Conservation (phyloP, 2,329 filamentous ascomycete species). For the Ceratocystis smalleyi region DNA sequence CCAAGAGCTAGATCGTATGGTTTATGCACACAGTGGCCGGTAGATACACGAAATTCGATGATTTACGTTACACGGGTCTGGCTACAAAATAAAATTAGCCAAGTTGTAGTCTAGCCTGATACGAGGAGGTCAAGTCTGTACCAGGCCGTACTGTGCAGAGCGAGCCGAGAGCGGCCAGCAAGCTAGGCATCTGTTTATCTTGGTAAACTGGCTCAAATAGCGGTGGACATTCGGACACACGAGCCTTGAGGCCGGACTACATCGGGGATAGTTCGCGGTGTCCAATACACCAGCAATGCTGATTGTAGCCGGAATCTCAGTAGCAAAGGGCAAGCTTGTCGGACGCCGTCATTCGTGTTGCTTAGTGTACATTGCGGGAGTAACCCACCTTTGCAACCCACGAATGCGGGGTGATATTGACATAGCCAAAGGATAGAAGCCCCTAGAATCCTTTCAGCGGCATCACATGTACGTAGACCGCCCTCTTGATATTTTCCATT, state of each 20-base stretch:
- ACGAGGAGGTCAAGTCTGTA: neutral
- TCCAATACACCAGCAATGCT: neutral
- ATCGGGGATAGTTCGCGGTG: neutral
- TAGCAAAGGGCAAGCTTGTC: neutral
- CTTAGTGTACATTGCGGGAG: neutral
- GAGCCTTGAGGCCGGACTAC: neutral
- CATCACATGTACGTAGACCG: neutral
- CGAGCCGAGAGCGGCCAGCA: neutral
- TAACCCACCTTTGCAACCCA: neutral
- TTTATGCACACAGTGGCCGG: neutral
- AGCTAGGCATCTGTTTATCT: neutral
- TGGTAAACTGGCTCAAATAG: too few relatives aligned
- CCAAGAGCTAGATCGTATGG: neutral
- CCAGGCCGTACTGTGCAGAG: neutral
- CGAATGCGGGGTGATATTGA: neutral
- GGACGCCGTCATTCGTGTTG: neutral
- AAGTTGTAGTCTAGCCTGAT: neutral
- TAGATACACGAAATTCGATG: neutral
- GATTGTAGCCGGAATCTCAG: neutral
- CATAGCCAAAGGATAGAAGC: neutral
- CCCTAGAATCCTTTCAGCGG: neutral
- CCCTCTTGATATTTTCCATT: neutral
- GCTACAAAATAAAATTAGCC: neutral
- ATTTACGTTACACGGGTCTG: neutral
- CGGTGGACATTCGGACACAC: neutral